Percentiles rank a stretch among this genome's conserved stretches.
These are phyloP conservation scores for Cladosporium sp. DNA, from an alignment of 2,329 filamentous ascomycete genomes.

Conservation along the genomic window DNA sequence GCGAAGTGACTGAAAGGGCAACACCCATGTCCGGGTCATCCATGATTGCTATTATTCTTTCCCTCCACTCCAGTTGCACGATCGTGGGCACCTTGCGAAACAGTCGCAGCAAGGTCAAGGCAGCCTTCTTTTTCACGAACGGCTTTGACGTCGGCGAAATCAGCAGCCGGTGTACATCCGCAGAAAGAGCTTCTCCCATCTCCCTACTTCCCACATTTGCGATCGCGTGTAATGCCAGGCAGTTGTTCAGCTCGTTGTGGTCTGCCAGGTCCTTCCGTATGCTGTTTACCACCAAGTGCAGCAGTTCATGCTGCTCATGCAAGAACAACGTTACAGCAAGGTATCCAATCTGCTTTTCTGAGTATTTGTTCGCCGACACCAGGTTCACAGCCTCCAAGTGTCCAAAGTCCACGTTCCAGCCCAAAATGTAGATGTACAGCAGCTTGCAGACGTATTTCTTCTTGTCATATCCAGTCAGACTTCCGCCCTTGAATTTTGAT, in stretches of 20 bases:
- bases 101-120: conserved; percentile 81
- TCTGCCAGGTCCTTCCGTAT: conserved; percentile 94
- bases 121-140: conserved; percentile 99
- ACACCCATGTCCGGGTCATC: conserved; percentile 93
- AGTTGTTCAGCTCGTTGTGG: conserved; percentile 96
- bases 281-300: conserved; percentile 96
- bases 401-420: conserved; percentile 98
- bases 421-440: conserved; percentile 97
- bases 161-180: conserved; percentile 84
- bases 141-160: conserved; percentile 94
- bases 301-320: conserved; percentile 91
- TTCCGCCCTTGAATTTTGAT: conserved; percentile 89
- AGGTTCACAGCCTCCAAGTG: conserved; percentile 97
- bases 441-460: conserved; percentile 99
- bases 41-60: conserved; percentile 98
- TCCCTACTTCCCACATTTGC: conserved; percentile 95
- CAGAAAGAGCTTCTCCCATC: conserved; percentile 90
- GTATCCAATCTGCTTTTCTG: conserved; percentile 98
- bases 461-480: conserved; percentile 91
- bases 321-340: conserved; percentile 94
- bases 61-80: conserved; percentile 93
- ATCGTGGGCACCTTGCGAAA: conserved; percentile 94
- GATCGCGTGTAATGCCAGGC: conserved; percentile 90
- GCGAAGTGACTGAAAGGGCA: conserved; percentile 86
- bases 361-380: conserved; percentile 94